Base-by-base conservation (phyloP, 768 basidiomycete species). In the Boletus coccyginus region DNA sequence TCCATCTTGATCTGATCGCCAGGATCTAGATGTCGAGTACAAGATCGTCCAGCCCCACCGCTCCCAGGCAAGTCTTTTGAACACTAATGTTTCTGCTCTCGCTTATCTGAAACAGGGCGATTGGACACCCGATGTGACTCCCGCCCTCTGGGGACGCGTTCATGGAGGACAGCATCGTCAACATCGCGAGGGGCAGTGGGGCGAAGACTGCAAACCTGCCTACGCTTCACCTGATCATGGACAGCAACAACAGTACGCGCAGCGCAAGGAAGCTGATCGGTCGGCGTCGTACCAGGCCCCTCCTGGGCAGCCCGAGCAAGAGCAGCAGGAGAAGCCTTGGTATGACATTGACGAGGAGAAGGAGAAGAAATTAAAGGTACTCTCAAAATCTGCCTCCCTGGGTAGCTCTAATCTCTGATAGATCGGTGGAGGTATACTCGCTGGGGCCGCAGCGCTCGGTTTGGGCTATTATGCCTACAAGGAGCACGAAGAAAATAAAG, bases 21-120 rank as follows among this genome's bases (percentile, higher is more conserved):
- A 13, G 10, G 50, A 51, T 63, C 52, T 49, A 58, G 87, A 81
- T 40, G 66, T 70, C 59, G 72, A 69, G 41, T 91, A 89, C 76
- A 85, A 82, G 70, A 86, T 86, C 70, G 82, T 90, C 60, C 87
- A 89, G 64, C 74, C 86, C 10, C 89, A 91, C 73, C 72, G 66
- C 51, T 88, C 88, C 32, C 85, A 88, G 78, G 87, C 82, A 59
- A 53, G 66, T 57, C 29, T 9, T 47, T 29, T 19, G n/a, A 41
- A 9, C 27, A n/a, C 24, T 35, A 12, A 5, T 19, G 10, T 17
- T 36, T 27, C 47, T 33, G 7, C 40, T 32, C 51, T 62, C 19
- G 27, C 27, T 27, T 27, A 65, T 46, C 12, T 11, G 41, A 24
- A 7, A 43, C 62, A 90, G 87, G 59, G 75, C 29, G 86, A 88